Evolutionary conservation across 2,329 filamentous ascomycete genomes (phyloP), one percentile per base, ranked within the genome.

Genomic region (Penicillium decumbens): DNA sequence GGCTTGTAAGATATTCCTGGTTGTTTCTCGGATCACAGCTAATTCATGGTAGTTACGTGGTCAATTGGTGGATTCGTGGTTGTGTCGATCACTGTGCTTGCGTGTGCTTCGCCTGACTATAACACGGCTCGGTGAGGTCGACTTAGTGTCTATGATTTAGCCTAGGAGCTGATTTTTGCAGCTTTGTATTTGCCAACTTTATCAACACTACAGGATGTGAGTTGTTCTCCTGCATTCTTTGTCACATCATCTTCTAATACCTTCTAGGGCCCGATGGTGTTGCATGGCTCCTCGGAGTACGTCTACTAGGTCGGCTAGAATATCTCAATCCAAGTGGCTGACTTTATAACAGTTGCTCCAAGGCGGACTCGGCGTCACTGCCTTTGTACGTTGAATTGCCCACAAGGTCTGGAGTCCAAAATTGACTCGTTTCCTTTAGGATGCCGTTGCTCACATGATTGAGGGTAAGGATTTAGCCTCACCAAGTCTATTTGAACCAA

Each of bases 61-160:
- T 86, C 81, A 1, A 75, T 89, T 10, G 68, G 75, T 1, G 86
- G 86, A 0, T 88, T 89, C 57, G 72, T 79, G 41, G 71, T 89
- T 53, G 86, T 89, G 50, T 84, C 76, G 51, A 85, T 88, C 55
- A 85, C 84, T 0, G 75, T 87, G 0, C 66, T 89, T 42, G 79
- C 83, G 3, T 86, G 82, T 59, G 76, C 84, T 0, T 77, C 84
- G 1, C 83, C 83, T 0, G 72, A 84, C 56, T 89, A 80, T 62
- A 82, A 83, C 54, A 78, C 76, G 2, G 84, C 77, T 2, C 67
- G 75, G 6, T 87, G 84, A 37, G 51, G 40, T 20, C 3, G 13
- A 1, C n/a, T 20, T 9, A 3, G 15, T 6, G 6, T 6, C 12
- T 9, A 18, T 12, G 10, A 0, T 10, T 18, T 8, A 13, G 3